Conservation (phyloP, 306 rosid species). For the Cucurbita pepo region DNA sequence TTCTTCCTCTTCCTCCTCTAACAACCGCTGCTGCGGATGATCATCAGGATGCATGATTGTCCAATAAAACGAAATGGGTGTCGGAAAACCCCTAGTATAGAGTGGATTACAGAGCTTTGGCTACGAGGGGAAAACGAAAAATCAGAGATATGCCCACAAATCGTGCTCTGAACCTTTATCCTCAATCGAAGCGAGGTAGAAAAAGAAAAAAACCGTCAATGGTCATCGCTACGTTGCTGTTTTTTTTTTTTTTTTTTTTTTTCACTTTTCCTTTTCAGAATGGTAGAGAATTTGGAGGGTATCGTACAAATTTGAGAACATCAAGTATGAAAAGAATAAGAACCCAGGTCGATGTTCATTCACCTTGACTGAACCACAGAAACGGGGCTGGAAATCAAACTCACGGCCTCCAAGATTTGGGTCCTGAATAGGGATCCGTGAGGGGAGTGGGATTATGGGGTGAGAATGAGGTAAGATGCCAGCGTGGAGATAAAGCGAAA, state of each 20-base stretch:
- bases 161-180: slow-evolving; percentile 3
- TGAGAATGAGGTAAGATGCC: not conserved
- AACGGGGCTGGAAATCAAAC: not conserved
- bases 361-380: not conserved
- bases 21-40: slow-evolving; percentile 25
- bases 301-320: not conserved
- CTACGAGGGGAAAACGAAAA: not conserved
- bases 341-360: not conserved
- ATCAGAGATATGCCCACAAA: not conserved
- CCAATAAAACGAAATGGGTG: not conserved
- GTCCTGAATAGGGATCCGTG: not conserved
- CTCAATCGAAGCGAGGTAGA: not conserved
- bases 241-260: not conserved
- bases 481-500: not conserved
- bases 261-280: not conserved
- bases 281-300: not conserved
- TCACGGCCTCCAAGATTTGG: not conserved
- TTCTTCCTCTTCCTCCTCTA: slow-evolving; percentile 23
- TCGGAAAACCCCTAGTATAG: not conserved
- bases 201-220: slow-evolving; percentile 1
- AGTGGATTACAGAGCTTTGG: not conserved
- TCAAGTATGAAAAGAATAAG: not conserved
- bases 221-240: not conserved
- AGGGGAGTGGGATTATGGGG: too few species aligned
- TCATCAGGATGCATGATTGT: slow-evolving; percentile 31